Conservation (phyloP, 192 early-diverging fungal species). For the Coemansia sp. region DNA sequence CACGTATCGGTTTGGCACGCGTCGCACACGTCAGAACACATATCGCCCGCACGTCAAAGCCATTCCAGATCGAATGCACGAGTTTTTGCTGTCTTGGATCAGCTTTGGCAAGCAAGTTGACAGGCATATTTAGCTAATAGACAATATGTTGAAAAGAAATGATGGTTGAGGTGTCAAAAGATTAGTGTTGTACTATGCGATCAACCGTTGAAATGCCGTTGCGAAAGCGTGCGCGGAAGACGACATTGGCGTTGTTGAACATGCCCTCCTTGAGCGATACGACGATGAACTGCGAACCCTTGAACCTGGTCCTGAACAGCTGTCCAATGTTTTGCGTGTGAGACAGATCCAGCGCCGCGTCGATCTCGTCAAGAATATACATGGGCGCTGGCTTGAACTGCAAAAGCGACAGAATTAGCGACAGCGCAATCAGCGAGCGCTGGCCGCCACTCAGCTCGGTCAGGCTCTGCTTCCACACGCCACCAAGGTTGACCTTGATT, state of each 20-base stretch:
- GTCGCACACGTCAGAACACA: slow-evolving; percentile 36
- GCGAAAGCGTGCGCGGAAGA: slow-evolving; percentile 90
- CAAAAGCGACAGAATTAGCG: slow-evolving; percentile 91
- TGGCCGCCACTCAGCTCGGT: slow-evolving; percentile 98
- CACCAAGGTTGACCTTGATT: slow-evolving; percentile 92
- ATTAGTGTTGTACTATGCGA: slow-evolving; percentile 37
- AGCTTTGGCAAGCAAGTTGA: background rate
- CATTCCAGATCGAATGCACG: slow-evolving; percentile 23
- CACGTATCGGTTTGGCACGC: slow-evolving; percentile 26
- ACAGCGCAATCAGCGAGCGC: slow-evolving; percentile 93
- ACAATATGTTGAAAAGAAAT: background rate
- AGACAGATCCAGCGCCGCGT: slow-evolving; percentile 94
- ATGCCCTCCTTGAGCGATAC: slow-evolving; percentile 99
- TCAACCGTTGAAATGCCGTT: slow-evolving; percentile 96
- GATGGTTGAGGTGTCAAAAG: background rate
- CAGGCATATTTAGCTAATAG: background rate
- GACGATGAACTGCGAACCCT: slow-evolving; percentile 95
- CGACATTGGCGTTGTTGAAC: slow-evolving; percentile 98
- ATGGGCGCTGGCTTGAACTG: slow-evolving; percentile 99
- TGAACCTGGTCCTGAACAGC: slow-evolving; percentile 87
- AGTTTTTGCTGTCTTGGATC: slow-evolving; percentile 17
- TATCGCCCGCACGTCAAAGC: slow-evolving; percentile 43
- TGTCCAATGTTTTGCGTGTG: slow-evolving; percentile 99
- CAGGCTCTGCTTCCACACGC: slow-evolving; percentile 95
- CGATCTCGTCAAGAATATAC: slow-evolving; percentile 99